Conservation (phyloP, 768 basidiomycete species). For the Lyophyllum atratum region DNA sequence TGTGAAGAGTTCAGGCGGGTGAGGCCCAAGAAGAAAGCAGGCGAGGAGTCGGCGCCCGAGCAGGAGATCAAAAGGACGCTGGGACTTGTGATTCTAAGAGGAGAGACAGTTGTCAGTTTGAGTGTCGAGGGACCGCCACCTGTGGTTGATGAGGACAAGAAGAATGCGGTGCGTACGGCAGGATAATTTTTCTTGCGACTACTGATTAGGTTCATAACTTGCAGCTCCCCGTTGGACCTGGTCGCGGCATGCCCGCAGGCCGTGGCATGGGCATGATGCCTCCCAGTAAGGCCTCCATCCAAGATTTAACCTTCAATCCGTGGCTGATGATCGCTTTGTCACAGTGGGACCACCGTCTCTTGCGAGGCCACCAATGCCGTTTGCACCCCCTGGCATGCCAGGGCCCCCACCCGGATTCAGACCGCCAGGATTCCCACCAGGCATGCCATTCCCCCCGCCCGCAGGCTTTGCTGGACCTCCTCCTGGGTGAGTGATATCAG, state of each 20-base stretch:
- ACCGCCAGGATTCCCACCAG: constrained; percentile 81
- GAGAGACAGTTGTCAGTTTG: constrained; percentile 94
- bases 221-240: constrained; percentile 86
- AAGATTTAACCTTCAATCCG: neutral
- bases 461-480: constrained; percentile 82
- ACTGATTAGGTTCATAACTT: constrained; percentile 11
- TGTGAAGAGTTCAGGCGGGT: constrained; percentile 97
- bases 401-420: constrained; percentile 86
- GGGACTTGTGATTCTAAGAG: constrained; percentile 95
- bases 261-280: constrained; percentile 97
- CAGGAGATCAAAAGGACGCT: constrained; percentile 97
- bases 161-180: constrained; percentile 61
- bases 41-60: constrained; percentile 73
- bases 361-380: constrained; percentile 70
- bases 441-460: constrained; percentile 79
- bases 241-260: constrained; percentile 94
- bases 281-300: constrained; percentile 54
- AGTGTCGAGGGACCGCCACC: constrained; percentile 96
- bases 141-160: constrained; percentile 86
- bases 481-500: constrained; percentile 63
- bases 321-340: constrained; percentile 19
- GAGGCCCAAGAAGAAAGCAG: constrained; percentile 87
- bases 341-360: constrained; percentile 62
- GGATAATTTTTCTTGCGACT: neutral
- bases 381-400: constrained; percentile 77